Conservation (phyloP, 2,329 filamentous ascomycete genomes). For the Sporothrix mexicana region DNA sequence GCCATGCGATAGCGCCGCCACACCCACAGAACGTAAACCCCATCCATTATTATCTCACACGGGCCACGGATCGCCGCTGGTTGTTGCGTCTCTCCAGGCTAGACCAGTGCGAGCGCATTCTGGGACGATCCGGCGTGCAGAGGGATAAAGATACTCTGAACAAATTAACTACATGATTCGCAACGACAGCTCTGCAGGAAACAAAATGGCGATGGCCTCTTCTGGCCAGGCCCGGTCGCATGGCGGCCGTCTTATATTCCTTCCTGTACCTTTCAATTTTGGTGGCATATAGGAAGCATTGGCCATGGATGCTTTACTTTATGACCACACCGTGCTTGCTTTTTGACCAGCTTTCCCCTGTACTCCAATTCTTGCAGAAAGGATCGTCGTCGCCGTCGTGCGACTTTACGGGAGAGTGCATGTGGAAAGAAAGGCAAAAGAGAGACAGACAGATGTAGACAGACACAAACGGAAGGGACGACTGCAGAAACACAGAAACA, state of each 20-base stretch:
- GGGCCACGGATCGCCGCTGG: constrained; percentile 14
- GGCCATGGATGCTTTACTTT: neutral
- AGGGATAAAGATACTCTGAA: neutral
- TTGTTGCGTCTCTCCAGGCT: constrained; percentile 20
- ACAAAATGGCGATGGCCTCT: constrained; percentile 4
- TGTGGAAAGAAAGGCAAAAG: constrained; percentile 2
- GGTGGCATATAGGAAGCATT: neutral
- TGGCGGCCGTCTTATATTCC: neutral
- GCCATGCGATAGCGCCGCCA: constrained; percentile 31
- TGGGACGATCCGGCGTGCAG: neutral
- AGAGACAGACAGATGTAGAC: neutral
- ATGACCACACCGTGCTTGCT: neutral
- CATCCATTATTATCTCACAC: constrained; percentile 6
- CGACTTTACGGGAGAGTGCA: constrained; percentile 29
- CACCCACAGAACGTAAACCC: neutral
- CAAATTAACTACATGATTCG: neutral
- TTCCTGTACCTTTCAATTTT: neutral
- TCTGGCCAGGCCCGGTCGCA: neutral
- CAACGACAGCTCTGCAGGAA: constrained; percentile 13
- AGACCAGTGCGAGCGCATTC: constrained; percentile 25
- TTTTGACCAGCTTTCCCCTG: neutral
- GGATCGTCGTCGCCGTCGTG: constrained; percentile 29
- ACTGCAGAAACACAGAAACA: neutral
- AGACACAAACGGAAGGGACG: neutral
- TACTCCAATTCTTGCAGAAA: constrained; percentile 13